A percentile compares a stretch with the other conserved stretches of the same genome.
These are phyloP conservation scores for Rugosomyces carneus DNA, from an alignment of 1,284 basidiomycete genomes.

Conservation along the genomic window DNA sequence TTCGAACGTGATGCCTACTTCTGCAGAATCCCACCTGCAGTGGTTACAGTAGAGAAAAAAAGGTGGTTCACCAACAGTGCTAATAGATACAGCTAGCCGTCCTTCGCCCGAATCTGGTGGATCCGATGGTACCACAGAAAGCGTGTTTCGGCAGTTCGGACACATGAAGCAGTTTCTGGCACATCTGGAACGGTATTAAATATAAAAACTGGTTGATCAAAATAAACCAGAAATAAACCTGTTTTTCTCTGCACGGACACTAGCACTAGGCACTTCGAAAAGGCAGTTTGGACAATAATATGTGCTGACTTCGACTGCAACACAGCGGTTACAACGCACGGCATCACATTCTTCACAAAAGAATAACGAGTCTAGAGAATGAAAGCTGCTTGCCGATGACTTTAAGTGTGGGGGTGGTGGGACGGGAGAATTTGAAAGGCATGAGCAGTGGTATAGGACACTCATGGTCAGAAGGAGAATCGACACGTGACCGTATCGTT, in stretches of 20 bases:
- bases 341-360: slow-evolving; percentile 99
- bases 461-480: slow-evolving; percentile 33
- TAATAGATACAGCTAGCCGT: slow-evolving; percentile 43
- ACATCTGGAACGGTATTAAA: slow-evolving; percentile 52
- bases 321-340: slow-evolving; percentile 88
- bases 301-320: slow-evolving; percentile 87
- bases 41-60: slow-evolving; percentile 90
- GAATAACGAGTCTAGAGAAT: slow-evolving; percentile 81
- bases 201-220: slow-evolving; percentile 1
- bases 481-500: neutral
- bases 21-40: slow-evolving; percentile 93
- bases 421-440: slow-evolving; percentile 49
- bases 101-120: slow-evolving; percentile 61
- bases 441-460: slow-evolving; percentile 69
- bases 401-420: slow-evolving; percentile 72
- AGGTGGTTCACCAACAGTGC: slow-evolving; percentile 71
- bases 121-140: slow-evolving; percentile 85
- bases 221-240: slow-evolving; percentile 41
- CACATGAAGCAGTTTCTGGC: slow-evolving; percentile 97
- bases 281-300: slow-evolving; percentile 98
- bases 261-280: slow-evolving; percentile 97
- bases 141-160: slow-evolving; percentile 84
- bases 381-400: slow-evolving; percentile 73
- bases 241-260: slow-evolving; percentile 93
- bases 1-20: slow-evolving; percentile 89